Conservation (phyloP, 352 stramenopile genomes). For the Phytophthora sp. region DNA sequence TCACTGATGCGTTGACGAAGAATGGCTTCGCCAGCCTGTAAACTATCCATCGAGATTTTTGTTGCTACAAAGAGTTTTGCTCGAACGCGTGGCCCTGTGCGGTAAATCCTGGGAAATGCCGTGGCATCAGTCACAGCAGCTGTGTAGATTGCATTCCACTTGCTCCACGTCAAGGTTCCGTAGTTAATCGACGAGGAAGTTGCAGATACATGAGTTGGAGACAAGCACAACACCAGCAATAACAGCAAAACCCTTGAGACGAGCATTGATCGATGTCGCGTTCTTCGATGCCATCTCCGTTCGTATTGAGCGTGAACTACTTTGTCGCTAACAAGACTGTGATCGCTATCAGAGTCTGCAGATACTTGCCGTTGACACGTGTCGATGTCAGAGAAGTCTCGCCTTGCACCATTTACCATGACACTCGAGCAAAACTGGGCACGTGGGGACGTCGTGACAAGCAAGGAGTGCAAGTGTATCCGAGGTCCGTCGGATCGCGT, state of each 20-base stretch:
- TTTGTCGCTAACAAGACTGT: background rate
- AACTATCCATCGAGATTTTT: conserved; percentile 9
- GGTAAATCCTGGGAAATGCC: conserved; percentile 1
- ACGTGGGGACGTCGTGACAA: background rate
- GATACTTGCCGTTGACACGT: background rate
- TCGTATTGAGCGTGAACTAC: background rate
- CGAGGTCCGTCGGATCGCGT: conserved; percentile 7
- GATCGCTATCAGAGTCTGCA: background rate
- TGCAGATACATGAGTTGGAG: background rate
- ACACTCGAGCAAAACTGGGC: background rate
- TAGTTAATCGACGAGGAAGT: conserved; percentile 17
- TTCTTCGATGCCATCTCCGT: background rate
- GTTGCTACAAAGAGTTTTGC: conserved; percentile 26
- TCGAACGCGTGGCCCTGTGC: conserved; percentile 18
- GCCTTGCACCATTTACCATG: background rate
- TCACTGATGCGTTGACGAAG: conserved; percentile 23
- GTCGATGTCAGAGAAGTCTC: background rate
- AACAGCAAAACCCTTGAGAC: background rate
- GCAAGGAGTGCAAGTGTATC: conserved; percentile 1
- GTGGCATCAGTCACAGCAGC: background rate
- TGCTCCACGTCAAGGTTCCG: conserved; percentile 14
- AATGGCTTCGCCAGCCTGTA: conserved; percentile 14
- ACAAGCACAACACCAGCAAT: background rate
- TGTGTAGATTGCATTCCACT: conserved; percentile 12
- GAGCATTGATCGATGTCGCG: background rate